Evolutionary conservation across 139 green algal species (phyloP), one percentile per base, ranked within the genome.

Genomic region (Pseudopediastrum boryanum): DNA sequence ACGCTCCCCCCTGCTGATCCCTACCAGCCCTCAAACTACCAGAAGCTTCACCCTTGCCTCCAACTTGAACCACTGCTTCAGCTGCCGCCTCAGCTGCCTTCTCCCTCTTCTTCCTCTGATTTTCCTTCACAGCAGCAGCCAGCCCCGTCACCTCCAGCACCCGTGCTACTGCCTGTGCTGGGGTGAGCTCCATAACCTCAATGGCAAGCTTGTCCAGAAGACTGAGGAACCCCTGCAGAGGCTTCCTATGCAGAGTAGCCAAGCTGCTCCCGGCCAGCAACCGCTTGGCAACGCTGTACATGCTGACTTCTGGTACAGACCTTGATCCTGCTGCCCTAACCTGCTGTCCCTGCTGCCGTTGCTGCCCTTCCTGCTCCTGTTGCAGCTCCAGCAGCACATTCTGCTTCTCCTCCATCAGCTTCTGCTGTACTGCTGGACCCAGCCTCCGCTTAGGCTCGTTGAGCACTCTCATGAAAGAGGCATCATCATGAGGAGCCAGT

Each of bases 401-500:
- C 38, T 70, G 38, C 72, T 78, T 52, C 71, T 78, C 52, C 16
- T 16, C 48, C 16, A 58, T 19, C 16, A 58, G 48, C 2, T 8
- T 36, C 8, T 54, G 31, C 12, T 25, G 39, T 38, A n/a, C 33
- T 69, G 52, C 36, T 43, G 19, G 2, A 12, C 74, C 74, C 35
- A 85, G 80, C 3, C 80, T 27, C 7, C 73, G 56, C 7, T 73
- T 67, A 8, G 78, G 78, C 52, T 64, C 74, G 48, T 85, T 83
- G 35, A 81, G 35, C 27, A 83, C 41, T 10, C 66, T 46, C 29
- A 42, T 6, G 16, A 85, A 74, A 1, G 72, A 48, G 1, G 50
- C 27, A 51, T 85, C 83, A 42, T 85, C 78, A 51, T 23, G 4
- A 6, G 68, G 78, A 68, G 83, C 85, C 5, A 85, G 73, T 21